Conservation (phyloP, 257 asterid genomes). For the Capsicum baccatum region DNA sequence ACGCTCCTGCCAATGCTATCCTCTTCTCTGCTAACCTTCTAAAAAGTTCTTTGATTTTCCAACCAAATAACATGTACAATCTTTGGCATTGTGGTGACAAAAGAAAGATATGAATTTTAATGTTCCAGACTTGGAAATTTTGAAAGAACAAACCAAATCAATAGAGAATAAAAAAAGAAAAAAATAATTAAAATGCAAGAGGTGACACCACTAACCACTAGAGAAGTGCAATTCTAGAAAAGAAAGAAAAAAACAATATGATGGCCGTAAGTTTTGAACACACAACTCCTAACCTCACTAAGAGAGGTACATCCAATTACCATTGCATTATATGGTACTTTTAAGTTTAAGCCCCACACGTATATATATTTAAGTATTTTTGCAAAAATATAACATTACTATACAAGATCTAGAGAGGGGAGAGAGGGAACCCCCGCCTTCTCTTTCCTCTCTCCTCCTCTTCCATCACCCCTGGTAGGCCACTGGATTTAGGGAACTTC, state of each 20-base stretch:
- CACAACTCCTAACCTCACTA: too few relatives aligned
- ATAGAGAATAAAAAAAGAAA: not conserved
- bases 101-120: not conserved
- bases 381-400: not conserved
- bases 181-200: not conserved
- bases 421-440: not conserved
- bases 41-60: not conserved
- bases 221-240: not conserved
- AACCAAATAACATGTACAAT: slow-evolving; percentile 11
- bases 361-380: not conserved
- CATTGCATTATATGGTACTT: too few relatives aligned
- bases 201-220: not conserved
- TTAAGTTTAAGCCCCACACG: not conserved
- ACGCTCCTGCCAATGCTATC: not conserved
- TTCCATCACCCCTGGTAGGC: not conserved
- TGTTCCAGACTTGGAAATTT: not conserved
- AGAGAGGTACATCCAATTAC: too few relatives aligned
- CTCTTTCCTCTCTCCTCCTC: too few relatives aligned
- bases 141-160: not conserved
- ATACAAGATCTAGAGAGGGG: too few relatives aligned
- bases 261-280: not conserved
- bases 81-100: not conserved
- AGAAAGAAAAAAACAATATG: not conserved
- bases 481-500: not conserved
- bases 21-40: not conserved